These are phyloP conservation scores for Ustanciosporium gigantosporum DNA, from an alignment of 1,284 basidiomycete species.

Conservation along the genomic window DNA sequence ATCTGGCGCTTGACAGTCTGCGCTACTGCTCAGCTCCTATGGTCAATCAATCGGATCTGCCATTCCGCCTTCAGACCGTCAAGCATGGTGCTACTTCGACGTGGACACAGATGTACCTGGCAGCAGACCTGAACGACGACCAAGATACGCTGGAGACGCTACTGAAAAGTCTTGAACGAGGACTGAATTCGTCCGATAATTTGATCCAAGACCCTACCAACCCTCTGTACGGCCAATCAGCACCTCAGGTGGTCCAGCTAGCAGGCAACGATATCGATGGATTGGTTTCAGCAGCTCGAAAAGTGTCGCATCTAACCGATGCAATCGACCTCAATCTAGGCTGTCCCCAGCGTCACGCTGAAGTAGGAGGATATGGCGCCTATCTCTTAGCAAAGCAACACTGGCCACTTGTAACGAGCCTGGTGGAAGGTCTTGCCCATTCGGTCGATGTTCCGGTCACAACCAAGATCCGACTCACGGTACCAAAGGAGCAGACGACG, in stretches of 20 bases:
- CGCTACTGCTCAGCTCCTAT: constrained; percentile 47
- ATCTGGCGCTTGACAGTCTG: constrained; percentile 21
- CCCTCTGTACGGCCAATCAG: constrained; percentile 3
- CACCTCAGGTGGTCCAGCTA: constrained; percentile 72
- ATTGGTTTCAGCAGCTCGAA: constrained; percentile 68
- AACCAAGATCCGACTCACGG: constrained; percentile 66
- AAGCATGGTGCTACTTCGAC: constrained; percentile 48
- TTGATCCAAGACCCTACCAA: background rate
- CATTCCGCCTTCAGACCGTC: constrained; percentile 48
- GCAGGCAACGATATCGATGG: constrained; percentile 71
- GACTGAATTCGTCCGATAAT: constrained; percentile 17
- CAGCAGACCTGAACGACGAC: constrained; percentile 13
- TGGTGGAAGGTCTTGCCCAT: constrained; percentile 66
- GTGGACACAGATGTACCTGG: constrained; percentile 53
- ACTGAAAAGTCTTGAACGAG: constrained; percentile 25
- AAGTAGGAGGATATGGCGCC: constrained; percentile 72
- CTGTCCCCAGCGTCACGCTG: constrained; percentile 73
- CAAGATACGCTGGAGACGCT: constrained; percentile 26
- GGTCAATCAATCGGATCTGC: constrained; percentile 53
- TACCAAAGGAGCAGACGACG: constrained; percentile 66
- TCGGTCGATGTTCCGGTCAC: constrained; percentile 66
- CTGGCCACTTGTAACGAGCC: constrained; percentile 70
- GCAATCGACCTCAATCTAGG: constrained; percentile 68
- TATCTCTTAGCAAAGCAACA: constrained; percentile 72
- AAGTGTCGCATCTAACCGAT: constrained; percentile 68